Base-by-base conservation (phyloP, 2,329 filamentous ascomycete genomes). In the Xylariaceae sp. region DNA sequence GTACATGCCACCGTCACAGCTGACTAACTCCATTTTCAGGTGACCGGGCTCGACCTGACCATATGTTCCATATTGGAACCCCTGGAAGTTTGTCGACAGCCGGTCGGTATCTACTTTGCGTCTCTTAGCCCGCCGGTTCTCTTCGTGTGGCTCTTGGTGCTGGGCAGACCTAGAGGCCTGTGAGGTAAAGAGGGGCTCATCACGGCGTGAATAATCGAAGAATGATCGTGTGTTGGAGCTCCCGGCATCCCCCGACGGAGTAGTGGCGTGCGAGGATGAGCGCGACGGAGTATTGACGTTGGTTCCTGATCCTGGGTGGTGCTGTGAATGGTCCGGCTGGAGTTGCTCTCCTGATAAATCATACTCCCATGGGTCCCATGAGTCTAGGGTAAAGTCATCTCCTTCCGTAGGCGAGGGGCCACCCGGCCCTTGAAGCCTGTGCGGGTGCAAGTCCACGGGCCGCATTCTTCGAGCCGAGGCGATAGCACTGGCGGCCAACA, bases 11-110 rank as follows among this genome's bases (percentile, higher is more conserved):
- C 88, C 88, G 60, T 96, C 89, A 57, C 88, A 96, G 68, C 83
- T 92, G 34, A 86, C 75, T 46, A 96, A 81, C 58, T 95, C 85
- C 85, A 96, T 88, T 46, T 75, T 82, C 54, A 96, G 67, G 48
- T 77, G 74, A 3, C 88, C 89, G 0, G 87, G 77, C 44, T 92
- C 85, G 12, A 94, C 84, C 62, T 95, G 89, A 13, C 89, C 90
- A 59, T 83, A 88, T 53, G 81, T 81, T 15, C 89, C 90, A 59
- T 96, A 97, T 46, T 76, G 81, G 57, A 89, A 86, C 2, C 72
- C 76, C 44, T 64, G 67, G 50, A 70, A 73, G 27, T 59, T 59
- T 5, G 69, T 62, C 17, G 69, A 62, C 11, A 69, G 61, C 32
- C 71, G 70, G 46, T 85, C 81, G 1, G 75, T 70, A 51, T 86